Evolutionary conservation across 768 basidiomycete species (phyloP), one percentile per base, ranked within the genome.

Genomic region (Gymnopilus junonius): DNA sequence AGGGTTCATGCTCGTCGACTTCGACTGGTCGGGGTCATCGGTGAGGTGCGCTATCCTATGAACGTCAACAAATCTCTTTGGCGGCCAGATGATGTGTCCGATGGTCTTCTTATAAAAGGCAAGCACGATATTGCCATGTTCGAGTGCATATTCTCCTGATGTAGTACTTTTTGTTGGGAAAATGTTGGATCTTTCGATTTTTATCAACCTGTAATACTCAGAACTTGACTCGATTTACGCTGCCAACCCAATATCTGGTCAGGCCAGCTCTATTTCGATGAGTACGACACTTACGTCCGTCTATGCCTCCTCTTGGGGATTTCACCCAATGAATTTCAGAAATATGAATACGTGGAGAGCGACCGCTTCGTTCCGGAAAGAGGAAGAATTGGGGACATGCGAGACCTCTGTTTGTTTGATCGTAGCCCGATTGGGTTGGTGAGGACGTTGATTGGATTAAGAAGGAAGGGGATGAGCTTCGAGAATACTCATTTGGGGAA

Each of bases 221-320:
- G 31, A 1, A 43, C 42, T 12, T 72, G 71, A 1, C 45, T 56
- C 3, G 29, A 59, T 8, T 46, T 70, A 11, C 72, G 72, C 29
- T 57, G 55, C 20, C 80, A 82, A 43, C 70, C 84, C 34, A 82
- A 79, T 37, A 61, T 83, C 25, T 81, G 78, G 65, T 78, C 82
- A 14, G 83, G 81, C 2, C 81, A 84, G 55, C 71, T 84, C 3
- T 83, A 79, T 59, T 58, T 82, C 35, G 69, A 67, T 8, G 67
- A 76, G 21, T 67, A 74, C 29, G 62, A 61, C 14, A 65, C 74
- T 2, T 84, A 83, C 55, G 59, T 63, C 31, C 65, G 59, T 1
- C 35, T 80, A 10, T 83, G 82, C 59, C 62, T 67, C 25, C 70
- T 78, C 53, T 67, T 84, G 25, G 76, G 82, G 2, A 21, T 82